Evolutionary conservation across 179 eudicot species (phyloP).

Genomic region (Beta lomatogona): DNA sequence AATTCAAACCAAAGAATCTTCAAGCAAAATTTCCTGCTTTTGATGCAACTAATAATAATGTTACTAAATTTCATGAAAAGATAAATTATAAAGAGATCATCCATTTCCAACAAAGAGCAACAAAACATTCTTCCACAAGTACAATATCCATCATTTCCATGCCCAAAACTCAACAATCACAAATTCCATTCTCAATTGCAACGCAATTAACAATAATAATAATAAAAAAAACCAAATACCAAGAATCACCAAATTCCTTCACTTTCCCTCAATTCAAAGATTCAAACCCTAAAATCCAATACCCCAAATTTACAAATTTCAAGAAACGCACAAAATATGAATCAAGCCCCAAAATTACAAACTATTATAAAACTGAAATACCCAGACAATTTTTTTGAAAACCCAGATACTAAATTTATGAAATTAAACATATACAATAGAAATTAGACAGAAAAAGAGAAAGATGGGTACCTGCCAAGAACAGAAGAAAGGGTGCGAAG

Average conservation of each 20-base stretch:
- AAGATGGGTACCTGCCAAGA: constrained; percentile 59
- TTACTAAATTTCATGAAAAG: not conserved
- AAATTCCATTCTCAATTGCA: not conserved
- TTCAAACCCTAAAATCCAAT: not conserved
- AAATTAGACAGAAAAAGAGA: not conserved
- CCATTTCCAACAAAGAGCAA: not conserved
- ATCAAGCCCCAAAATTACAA: too few species aligned
- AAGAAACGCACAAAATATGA: not conserved
- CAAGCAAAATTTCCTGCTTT: not conserved
- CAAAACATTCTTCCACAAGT: not conserved
- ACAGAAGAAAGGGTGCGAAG: constrained; percentile 68
- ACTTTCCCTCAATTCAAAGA: not conserved
- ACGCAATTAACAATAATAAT: not conserved
- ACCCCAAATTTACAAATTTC: not conserved
- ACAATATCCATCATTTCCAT: not conserved
- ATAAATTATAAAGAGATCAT: not conserved
- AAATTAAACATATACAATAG: not conserved
- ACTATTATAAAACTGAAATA: too few species aligned
- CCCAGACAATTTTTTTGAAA: not conserved
- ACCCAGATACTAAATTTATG: not conserved
- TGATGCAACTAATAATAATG: too few species aligned
- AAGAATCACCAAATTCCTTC: not conserved
- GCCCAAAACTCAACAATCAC: not conserved
- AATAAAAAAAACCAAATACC: not conserved
- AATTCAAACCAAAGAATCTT: not conserved